These are phyloP conservation scores for Anacardium occidentale DNA, from an alignment of 345 rosid species.

Conservation along the genomic window DNA sequence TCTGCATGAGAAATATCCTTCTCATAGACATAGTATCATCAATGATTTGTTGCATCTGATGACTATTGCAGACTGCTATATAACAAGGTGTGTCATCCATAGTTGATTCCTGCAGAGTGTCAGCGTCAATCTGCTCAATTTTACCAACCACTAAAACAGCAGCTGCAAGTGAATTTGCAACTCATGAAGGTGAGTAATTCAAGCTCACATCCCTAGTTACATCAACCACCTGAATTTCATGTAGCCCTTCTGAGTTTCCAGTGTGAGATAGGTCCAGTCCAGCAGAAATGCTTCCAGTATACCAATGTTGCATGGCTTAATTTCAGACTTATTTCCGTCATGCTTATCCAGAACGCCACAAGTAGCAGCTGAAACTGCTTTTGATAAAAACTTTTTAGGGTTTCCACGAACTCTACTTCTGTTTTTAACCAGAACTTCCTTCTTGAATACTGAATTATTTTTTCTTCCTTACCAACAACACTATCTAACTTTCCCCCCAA, in stretches of 20 bases:
- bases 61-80: constrained; percentile 12
- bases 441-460: constrained; percentile 75
- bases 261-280: constrained; percentile 17
- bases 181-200: constrained; percentile 30
- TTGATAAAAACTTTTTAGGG: constrained; percentile 16
- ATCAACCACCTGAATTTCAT: constrained; percentile 38
- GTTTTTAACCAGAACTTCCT: constrained; percentile 56
- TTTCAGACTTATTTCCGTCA: constrained; percentile 16
- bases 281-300: constrained; percentile 15
- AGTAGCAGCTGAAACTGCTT: constrained; percentile 31
- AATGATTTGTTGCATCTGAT: constrained; percentile 26
- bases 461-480: constrained; percentile 42
- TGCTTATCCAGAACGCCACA: constrained; percentile 21
- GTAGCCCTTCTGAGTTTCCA: constrained; percentile 23
- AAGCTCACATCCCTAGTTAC: constrained; percentile 25
- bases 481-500: constrained; percentile 30
- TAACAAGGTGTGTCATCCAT: constrained; percentile 10
- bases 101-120: not conserved
- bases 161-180: constrained; percentile 24
- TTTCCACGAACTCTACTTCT: constrained; percentile 24
- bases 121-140: constrained; percentile 26
- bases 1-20: constrained; percentile 18
- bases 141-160: constrained; percentile 24
- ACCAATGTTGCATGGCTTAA: constrained; percentile 15
- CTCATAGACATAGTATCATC: constrained; percentile 19